Evolutionary conservation across 2,329 filamentous ascomycete species (phyloP), one percentile per base, ranked within the genome.

Genomic region (Colletotrichum coccodes): DNA sequence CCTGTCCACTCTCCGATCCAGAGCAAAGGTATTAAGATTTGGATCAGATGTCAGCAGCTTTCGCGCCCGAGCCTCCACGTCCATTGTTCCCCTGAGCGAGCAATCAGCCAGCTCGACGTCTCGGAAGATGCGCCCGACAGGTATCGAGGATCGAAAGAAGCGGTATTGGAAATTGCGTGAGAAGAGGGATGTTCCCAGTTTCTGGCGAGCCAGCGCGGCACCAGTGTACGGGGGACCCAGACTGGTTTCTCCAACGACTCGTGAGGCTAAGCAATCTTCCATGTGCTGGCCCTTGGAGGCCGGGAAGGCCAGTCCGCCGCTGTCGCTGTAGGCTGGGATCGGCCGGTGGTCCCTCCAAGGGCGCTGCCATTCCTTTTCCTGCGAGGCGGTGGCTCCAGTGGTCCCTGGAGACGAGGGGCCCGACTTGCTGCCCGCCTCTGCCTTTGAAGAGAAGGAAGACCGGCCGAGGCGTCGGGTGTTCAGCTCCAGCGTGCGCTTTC

Each of bases 131-230:
- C 54, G 54, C 36, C 54, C 65, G 54, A 44, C 49, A 65, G 49
- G 66, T 49, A 56, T 56, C 65, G 23, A 38, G 46, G 49, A 34
- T 26, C 16, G n/a, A 60, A 50, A 56, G 47, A 42, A 56, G 66
- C 61, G 66, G 54, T 60, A 66, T 65, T 60, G 46, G 30, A 18
- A 23, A 38, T 60, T 54, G 36, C 7, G 23, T 32, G 12, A 16
- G 8, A 57, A 44, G 49, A 65, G 66, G 66, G 61, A 64, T 68
- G 56, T 50, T 65, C 66, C 66, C 54, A 68, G 65, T 18, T 42
- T n/a, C 7, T 36, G 9, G 30, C 34, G 34, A 62, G 58, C 32
- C 50, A 60, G 34, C 44, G 23, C 16, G 30, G 18, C 57, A 60
- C 21, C 40, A 28, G 42, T 34, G 18, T n/a, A 64, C 46, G 32